Evolutionary conservation across 192 early-diverging fungal genomes (phyloP), one percentile per base, ranked within the genome.

Genomic region (Jimgerdemannia lactiflua): DNA sequence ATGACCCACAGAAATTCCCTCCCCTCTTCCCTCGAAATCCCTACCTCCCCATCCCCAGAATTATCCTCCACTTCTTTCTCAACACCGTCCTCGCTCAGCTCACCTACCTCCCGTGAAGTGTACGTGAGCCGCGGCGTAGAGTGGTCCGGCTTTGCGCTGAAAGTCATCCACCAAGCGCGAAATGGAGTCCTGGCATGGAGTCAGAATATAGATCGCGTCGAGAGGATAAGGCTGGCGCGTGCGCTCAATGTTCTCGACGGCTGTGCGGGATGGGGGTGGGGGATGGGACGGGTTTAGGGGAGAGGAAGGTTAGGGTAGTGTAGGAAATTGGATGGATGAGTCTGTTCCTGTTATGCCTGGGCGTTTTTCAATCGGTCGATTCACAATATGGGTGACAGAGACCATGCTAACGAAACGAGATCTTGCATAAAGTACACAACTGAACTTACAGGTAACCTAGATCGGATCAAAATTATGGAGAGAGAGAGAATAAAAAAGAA

Each of bases 131-230:
- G 82, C 87, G 42, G 89, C 85, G 67, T 91, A 91, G 71, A 91
- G 85, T 39, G 89, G 87, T 6, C 78, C 78, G 29, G 82, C 81
- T 3, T 70, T 70, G 10, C 40, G 82, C 18, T 84, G 74, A 70
- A 86, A 89, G 75, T 91, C 90, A 74, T 90, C 89, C 42, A 90
- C 87, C 1, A 91, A 72, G 65, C 89, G 80, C n/a, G 71, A 81
- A 63, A 91, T 82, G 3, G 89, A 89, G 42, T 90, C 89, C n/a
- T 83, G 77, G 65, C 85, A 86, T 11, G 90, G 88, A 14, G 88
- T 86, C 71, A 91, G 69, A 54, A 91, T 78, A 68, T 91, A 91
- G 11, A 91, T 78, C 11, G 90, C 90, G 44, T 91, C 90, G 20
- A 89, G 79, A 7, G 86, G 82, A 75, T 91, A 91, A 4, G 90